A percentile compares a stretch with the other conserved stretches of the same genome.
Conservation (phyloP, 1,284 basidiomycete genomes). For the Leccinum fuscescens region DNA sequence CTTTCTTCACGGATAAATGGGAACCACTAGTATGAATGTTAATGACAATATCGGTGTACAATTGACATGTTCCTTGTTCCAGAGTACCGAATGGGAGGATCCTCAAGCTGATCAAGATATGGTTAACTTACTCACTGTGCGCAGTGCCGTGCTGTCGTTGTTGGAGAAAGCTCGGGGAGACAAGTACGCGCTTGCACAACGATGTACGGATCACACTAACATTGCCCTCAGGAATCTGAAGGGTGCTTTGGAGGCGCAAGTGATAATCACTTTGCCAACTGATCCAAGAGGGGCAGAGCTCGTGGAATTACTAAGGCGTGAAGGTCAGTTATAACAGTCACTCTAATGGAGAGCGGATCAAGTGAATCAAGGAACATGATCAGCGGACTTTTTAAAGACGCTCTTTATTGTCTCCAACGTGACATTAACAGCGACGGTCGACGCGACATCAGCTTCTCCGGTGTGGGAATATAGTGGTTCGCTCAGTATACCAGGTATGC, state of each 20-base stretch:
- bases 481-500: slow-evolving; percentile 44
- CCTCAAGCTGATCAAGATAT: slow-evolving; percentile 54
- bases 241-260: slow-evolving; percentile 71
- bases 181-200: slow-evolving; percentile 46
- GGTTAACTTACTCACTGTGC: slow-evolving; percentile 53
- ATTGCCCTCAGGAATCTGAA: slow-evolving; percentile 53
- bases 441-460: slow-evolving; percentile 36
- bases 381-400: slow-evolving; percentile 63
- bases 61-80: slow-evolving; percentile 8
- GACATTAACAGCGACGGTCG: slow-evolving; percentile 43
- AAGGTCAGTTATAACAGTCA: slow-evolving; percentile 39
- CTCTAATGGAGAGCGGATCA: not conserved
- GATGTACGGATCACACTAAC: not conserved
- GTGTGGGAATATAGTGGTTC: slow-evolving; percentile 50
- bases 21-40: slow-evolving; percentile 47
- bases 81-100: slow-evolving; percentile 60
- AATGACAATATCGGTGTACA: not conserved
- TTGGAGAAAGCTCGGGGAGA: slow-evolving; percentile 70
- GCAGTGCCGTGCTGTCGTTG: slow-evolving; percentile 55
- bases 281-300: slow-evolving; percentile 22
- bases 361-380: slow-evolving; percentile 4
- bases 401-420: slow-evolving; percentile 80
- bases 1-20: slow-evolving; percentile 70
- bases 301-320: slow-evolving; percentile 43
- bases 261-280: slow-evolving; percentile 50